Percentiles rank a stretch among this genome's conserved stretches.
These are phyloP conservation scores for Tylopilus sp. DNA, from an alignment of 768 basidiomycete genomes.

Conservation along the genomic window DNA sequence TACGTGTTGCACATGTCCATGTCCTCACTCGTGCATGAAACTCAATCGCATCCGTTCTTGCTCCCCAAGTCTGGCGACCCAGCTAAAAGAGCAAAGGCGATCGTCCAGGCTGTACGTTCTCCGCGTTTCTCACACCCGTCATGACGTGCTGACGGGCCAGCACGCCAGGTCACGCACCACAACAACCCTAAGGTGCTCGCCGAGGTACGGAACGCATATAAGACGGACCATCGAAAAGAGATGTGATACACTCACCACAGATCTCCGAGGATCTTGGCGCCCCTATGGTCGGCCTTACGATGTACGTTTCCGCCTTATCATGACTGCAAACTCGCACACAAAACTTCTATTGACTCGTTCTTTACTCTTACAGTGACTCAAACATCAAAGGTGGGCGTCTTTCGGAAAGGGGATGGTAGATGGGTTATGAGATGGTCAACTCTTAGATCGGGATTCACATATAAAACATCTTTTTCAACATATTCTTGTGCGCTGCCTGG, in stretches of 20 bases:
- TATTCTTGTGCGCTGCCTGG: slow-evolving; percentile 24
- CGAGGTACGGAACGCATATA: slow-evolving; percentile 47
- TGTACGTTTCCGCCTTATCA: slow-evolving; percentile 47
- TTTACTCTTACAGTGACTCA: slow-evolving; percentile 43
- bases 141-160: slow-evolving; percentile 5
- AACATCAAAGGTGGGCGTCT: slow-evolving; percentile 68
- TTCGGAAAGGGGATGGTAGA: slow-evolving; percentile 60
- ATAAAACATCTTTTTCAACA: slow-evolving; percentile 32
- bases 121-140: slow-evolving; percentile 1
- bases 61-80: slow-evolving; percentile 78
- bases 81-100: slow-evolving; percentile 88
- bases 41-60: background rate
- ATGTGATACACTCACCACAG: slow-evolving; percentile 30
- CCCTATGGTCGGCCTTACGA: slow-evolving; percentile 92
- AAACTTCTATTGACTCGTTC: background rate
- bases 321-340: background rate
- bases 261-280: slow-evolving; percentile 80
- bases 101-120: slow-evolving; percentile 85
- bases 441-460: slow-evolving; percentile 32
- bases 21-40: background rate
- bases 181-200: slow-evolving; percentile 92
- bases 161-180: slow-evolving; percentile 77
- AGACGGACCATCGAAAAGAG: background rate
- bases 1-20: slow-evolving; percentile 34
- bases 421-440: background rate